phyloP scores from a whole-genome alignment of 805 yeast species.

The Sporopachydermia lactativora region DNA sequence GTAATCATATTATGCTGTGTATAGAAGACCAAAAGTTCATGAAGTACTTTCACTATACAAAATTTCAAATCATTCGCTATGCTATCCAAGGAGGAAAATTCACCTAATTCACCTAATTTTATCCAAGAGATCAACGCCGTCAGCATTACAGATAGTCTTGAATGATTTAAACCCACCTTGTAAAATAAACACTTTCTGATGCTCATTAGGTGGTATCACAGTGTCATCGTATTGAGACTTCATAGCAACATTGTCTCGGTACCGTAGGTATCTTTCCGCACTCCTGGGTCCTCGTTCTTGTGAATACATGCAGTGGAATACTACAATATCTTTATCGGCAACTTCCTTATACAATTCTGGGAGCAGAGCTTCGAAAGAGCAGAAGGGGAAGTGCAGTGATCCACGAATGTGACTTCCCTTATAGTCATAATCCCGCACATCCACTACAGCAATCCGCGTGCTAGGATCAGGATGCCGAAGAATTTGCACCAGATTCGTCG shows the following conservation, averaged over 20 bases:
- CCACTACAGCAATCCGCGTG: constrained; percentile 33
- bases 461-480: neutral
- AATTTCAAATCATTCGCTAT: too few relatives aligned
- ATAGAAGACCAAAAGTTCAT: too few relatives aligned
- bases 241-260: constrained; percentile 20
- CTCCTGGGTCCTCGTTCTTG: constrained; percentile 90
- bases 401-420: constrained; percentile 60
- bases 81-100: too few relatives aligned
- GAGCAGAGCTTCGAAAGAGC: constrained; percentile 25
- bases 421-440: constrained; percentile 75
- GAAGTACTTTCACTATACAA: too few relatives aligned
- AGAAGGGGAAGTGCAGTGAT: constrained; percentile 42
- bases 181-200: constrained; percentile 50
- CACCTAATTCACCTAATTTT: neutral
- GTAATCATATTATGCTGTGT: too few relatives aligned
- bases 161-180: constrained; percentile 63
- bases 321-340: constrained; percentile 33
- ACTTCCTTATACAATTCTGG: constrained; percentile 25
- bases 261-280: constrained; percentile 46
- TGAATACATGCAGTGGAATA: constrained; percentile 84
- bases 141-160: constrained; percentile 1
- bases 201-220: constrained; percentile 15
- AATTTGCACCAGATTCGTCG: neutral
- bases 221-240: constrained; percentile 9
- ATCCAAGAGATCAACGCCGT: neutral